Evolutionary conservation across 192 early-diverging fungal species (phyloP).

Genomic region (Irineochytrium annulatum): DNA sequence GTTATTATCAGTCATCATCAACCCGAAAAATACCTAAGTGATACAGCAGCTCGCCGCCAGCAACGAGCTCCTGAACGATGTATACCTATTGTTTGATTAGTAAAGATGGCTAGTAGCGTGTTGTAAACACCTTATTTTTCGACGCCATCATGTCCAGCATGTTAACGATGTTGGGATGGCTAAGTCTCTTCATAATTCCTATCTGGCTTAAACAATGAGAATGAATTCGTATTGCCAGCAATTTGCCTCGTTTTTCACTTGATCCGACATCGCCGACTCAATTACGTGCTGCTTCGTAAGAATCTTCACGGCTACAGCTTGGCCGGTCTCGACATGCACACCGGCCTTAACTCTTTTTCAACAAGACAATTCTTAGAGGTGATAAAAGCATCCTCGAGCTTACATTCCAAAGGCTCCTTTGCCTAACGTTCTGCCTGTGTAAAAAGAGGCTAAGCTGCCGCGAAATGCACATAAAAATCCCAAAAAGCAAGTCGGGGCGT

Average conservation of each 20-base stretch:
- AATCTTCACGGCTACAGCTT: neutral
- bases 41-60: constrained; percentile 1
- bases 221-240: neutral
- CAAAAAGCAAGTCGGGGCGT: no score
- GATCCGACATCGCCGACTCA: constrained; percentile 1
- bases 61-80: constrained; percentile 2
- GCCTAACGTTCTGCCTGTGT: neutral
- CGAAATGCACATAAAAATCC: no score
- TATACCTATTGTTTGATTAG: no score
- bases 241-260: constrained; percentile 1
- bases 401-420: constrained; percentile 5
- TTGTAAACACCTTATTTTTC: neutral
- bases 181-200: neutral
- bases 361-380: neutral
- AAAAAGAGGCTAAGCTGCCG: no score
- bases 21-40: neutral
- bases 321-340: constrained; percentile 2
- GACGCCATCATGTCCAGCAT: neutral
- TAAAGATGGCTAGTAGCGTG: no score
- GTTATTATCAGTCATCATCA: neutral
- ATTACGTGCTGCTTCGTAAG: constrained; percentile 1
- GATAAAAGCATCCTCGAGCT: neutral
- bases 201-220: neutral
- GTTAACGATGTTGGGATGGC: neutral
- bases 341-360: constrained; percentile 1